phyloP scores from a whole-genome alignment of 2,329 filamentous ascomycete genomes.

The Periconia sp. region DNA sequence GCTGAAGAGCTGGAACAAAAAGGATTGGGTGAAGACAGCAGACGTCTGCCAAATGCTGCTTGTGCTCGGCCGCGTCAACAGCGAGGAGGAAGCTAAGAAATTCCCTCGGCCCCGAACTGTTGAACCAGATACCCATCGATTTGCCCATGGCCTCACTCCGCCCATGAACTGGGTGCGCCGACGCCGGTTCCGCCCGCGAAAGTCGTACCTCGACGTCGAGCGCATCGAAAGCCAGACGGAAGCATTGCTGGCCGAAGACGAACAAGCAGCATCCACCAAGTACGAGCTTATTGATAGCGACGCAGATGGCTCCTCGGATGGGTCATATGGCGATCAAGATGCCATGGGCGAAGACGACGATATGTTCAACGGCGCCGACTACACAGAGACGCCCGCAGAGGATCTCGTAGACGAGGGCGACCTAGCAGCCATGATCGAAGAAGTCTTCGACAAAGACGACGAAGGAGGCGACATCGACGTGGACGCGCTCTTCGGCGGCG shows the following conservation, averaged over 20 bases:
- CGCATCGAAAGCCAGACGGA: constrained; percentile 81
- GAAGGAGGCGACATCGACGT: constrained; percentile 32
- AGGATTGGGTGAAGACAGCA: constrained; percentile 81
- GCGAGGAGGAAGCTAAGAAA: constrained; percentile 52
- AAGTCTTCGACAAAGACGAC: constrained; percentile 25
- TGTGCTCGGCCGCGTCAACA: constrained; percentile 69
- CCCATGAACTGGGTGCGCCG: constrained; percentile 85
- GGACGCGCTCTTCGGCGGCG: constrained; percentile 29
- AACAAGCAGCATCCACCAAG: constrained; percentile 54
- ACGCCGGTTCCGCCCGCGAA: constrained; percentile 78
- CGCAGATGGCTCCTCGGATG: constrained; percentile 37
- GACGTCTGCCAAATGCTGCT: constrained; percentile 90
- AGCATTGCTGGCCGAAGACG: constrained; percentile 70
- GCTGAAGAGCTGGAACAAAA: constrained; percentile 92
- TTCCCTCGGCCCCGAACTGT: constrained; percentile 71
- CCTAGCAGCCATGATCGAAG: constrained; percentile 36
- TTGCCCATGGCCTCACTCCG: constrained; percentile 83
- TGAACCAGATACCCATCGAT: constrained; percentile 67
- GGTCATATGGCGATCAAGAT: constrained; percentile 39
- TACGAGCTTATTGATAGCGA: constrained; percentile 60
- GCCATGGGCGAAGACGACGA: constrained; percentile 44
- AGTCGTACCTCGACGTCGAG: constrained; percentile 81
- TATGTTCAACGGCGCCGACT: constrained; percentile 40
- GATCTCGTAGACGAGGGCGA: constrained; percentile 45
- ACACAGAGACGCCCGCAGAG: constrained; percentile 45